These are phyloP conservation scores for Hibiscus trionum DNA, from an alignment of 345 rosid genomes.

Conservation along the genomic window DNA sequence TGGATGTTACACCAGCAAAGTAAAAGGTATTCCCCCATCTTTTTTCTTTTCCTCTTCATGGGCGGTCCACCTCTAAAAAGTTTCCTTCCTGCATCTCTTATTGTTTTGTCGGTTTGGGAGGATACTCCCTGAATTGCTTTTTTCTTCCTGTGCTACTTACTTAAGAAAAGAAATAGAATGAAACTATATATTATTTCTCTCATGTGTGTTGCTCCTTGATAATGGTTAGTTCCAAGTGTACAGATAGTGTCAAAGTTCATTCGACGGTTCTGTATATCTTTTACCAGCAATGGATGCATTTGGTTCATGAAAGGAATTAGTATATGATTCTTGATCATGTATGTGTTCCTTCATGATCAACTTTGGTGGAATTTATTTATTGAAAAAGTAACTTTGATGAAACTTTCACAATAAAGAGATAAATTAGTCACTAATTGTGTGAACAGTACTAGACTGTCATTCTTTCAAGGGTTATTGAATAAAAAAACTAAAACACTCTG, in stretches of 20 bases:
- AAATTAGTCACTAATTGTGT: background rate
- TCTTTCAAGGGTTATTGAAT: background rate
- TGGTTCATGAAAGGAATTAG: background rate
- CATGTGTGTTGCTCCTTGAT: background rate
- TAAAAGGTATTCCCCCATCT: conserved; percentile 49
- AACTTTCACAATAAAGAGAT: background rate
- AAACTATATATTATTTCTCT: background rate
- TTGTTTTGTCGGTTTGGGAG: background rate
- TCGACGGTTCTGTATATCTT: background rate
- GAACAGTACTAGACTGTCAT: background rate
- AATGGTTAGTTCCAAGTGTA: background rate
- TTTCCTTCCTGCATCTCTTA: background rate
- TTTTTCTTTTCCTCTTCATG: background rate
- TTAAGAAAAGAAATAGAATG: background rate
- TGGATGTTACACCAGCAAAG: conserved; percentile 94
- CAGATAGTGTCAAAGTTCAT: background rate
- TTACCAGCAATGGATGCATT: background rate
- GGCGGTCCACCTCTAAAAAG: background rate
- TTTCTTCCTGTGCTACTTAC: background rate
- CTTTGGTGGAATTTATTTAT: background rate
- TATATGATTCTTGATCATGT: background rate
- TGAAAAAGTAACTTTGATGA: background rate
- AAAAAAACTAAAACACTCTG: background rate
- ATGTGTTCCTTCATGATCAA: background rate
- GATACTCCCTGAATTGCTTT: background rate